These are phyloP conservation scores for Penicillium sp. DNA, from an alignment of 2,329 filamentous ascomycete genomes.

Conservation along the genomic window DNA sequence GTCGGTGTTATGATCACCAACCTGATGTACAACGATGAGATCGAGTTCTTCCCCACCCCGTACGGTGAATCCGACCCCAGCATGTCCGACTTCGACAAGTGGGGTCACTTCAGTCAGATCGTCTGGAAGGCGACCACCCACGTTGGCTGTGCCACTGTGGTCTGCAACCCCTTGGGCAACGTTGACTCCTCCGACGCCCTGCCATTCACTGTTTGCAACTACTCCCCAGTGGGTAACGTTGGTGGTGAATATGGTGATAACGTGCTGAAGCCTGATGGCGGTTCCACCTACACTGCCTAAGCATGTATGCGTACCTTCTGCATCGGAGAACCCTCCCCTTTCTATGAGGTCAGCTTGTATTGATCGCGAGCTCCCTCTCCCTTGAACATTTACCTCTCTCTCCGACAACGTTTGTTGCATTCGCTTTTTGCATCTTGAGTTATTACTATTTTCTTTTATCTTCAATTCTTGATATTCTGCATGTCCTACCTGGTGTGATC, in stretches of 20 bases:
- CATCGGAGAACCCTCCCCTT: background rate
- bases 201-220: slow-evolving; percentile 90
- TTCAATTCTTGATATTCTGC: slow-evolving; percentile 15
- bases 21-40: slow-evolving; percentile 86
- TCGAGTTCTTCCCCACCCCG: slow-evolving; percentile 54
- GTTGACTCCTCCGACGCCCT: slow-evolving; percentile 46
- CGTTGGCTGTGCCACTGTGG: slow-evolving; percentile 62
- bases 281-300: slow-evolving; percentile 37
- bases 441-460: slow-evolving; percentile 11
- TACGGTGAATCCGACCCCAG: slow-evolving; percentile 64
- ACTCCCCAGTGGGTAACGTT: slow-evolving; percentile 69
- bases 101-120: slow-evolving; percentile 76
- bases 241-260: slow-evolving; percentile 55
- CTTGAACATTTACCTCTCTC: background rate
- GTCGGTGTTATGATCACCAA: slow-evolving; percentile 71
- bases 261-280: slow-evolving; percentile 39
- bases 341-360: background rate
- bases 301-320: background rate
- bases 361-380: background rate
- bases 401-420: slow-evolving; percentile 6
- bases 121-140: slow-evolving; percentile 65
- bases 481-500: slow-evolving; percentile 9
- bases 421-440: slow-evolving; percentile 6
- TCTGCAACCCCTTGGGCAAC: slow-evolving; percentile 48
- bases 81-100: slow-evolving; percentile 63